These are phyloP conservation scores for Lentinula novae-zelandiae DNA, from an alignment of 1,284 basidiomycete species.

Conservation along the genomic window DNA sequence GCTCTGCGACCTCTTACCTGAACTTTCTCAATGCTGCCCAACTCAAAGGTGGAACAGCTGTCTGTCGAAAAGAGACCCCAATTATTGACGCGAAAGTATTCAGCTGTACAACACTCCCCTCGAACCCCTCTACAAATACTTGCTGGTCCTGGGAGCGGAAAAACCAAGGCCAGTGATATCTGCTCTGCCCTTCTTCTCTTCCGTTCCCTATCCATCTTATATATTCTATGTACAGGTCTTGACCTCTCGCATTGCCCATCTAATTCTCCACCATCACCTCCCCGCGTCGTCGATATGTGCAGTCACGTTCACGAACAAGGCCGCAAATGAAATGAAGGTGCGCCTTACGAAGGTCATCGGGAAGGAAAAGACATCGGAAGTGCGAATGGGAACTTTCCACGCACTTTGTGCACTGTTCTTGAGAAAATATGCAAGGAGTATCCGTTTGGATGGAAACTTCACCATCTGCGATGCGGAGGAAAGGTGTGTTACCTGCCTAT, in stretches of 20 bases:
- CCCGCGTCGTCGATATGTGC: conserved; percentile 68
- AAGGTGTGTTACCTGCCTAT: conserved; percentile 44
- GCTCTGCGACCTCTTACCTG: not conserved
- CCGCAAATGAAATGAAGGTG: conserved; percentile 85
- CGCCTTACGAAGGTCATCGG: conserved; percentile 75
- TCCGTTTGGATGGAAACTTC: conserved; percentile 73
- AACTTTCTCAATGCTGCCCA: conserved; percentile 12
- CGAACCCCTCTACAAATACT: conserved; percentile 73
- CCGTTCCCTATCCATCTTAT: not conserved
- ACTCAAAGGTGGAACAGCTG: conserved; percentile 9
- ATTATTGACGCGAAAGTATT: not conserved
- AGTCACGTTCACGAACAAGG: conserved; percentile 88
- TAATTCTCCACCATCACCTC: conserved; percentile 59
- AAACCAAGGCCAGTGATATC: conserved; percentile 42
- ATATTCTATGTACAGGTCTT: conserved; percentile 48
- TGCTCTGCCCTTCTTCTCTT: too few relatives aligned
- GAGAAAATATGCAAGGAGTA: conserved; percentile 58
- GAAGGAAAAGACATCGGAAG: conserved; percentile 48
- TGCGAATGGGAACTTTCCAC: conserved; percentile 85
- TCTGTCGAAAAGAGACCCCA: not conserved
- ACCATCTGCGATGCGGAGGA: conserved; percentile 83
- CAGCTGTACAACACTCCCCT: conserved; percentile 69
- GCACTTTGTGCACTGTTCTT: conserved; percentile 74
- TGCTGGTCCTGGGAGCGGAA: conserved; percentile 83
- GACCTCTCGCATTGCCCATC: conserved; percentile 75